Evolutionary conservation across 2,329 filamentous ascomycete genomes (phyloP), one percentile per base, ranked within the genome.

Genomic region (Phyllosticta citribraziliensis): DNA sequence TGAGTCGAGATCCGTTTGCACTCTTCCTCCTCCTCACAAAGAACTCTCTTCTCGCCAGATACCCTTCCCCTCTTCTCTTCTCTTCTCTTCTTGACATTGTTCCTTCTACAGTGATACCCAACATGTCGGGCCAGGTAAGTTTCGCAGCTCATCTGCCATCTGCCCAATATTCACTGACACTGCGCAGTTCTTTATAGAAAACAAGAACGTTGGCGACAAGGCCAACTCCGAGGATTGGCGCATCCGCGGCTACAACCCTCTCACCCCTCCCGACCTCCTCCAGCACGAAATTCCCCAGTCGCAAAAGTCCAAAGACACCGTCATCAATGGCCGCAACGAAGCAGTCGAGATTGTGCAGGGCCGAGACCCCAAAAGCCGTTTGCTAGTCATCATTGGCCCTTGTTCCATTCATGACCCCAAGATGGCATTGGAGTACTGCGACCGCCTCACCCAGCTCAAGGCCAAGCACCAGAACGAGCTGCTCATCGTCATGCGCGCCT

Each of bases 341-440:
- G 78, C 83, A 51, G 82, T 82, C 63, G 79, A 80, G 12, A 77
- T 88, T 65, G 82, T 87, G 30, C 82, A 84, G 65, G 82, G 84
- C 70, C 78, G 74, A 63, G 81, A 86, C 68, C 72, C 76, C 50
- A 77, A 79, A 67, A 75, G 82, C 70, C 78, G 85, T 61, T 73
- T 90, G 56, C 78, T 90, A 57, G 87, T 99, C 65, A 87, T 97
- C 70, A 86, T 97, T 65, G 94, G 94, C 1, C 94, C 94, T 25
- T 99, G 94, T 82, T 96, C 91, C 24, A 96, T 99, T 75, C 94
- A 99, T 79, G 94, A 99, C 73, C 93, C 94, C 19, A 80, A 87
- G 60, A 88, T 91, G 65, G 93, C 93, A 11, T 84, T 97, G 67
- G 90, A 93, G 72, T 99, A 99, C 85, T 96, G 91, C 81, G 86